Conservation (phyloP, 2,329 filamentous ascomycete species). For the Falciphora oryzae region DNA sequence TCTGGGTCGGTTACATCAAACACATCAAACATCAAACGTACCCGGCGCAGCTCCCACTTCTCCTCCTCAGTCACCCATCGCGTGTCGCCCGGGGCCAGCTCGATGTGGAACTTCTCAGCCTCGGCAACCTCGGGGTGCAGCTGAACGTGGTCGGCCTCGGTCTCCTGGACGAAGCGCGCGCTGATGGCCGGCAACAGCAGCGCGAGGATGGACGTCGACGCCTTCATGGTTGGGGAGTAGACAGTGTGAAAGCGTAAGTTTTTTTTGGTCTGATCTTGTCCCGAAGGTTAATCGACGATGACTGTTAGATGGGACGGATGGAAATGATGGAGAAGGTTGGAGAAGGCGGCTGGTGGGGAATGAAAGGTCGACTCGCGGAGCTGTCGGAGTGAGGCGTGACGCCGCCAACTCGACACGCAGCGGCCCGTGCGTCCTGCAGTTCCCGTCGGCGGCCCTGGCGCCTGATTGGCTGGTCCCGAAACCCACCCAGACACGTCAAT, state of each 20-base stretch:
- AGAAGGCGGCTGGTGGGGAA: neutral
- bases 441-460: no score
- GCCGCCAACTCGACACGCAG: neutral
- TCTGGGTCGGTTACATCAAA: neutral
- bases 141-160: slow-evolving; percentile 45
- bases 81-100: slow-evolving; percentile 76
- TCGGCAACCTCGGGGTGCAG: slow-evolving; percentile 35
- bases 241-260: neutral
- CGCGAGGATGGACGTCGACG: slow-evolving; percentile 46
- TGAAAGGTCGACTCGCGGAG: neutral
- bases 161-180: slow-evolving; percentile 50
- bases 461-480: neutral
- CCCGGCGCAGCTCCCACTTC: slow-evolving; percentile 85
- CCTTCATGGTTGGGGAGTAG: slow-evolving; percentile 39
- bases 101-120: slow-evolving; percentile 64
- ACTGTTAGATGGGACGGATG: neutral
- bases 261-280: no score
- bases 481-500: neutral
- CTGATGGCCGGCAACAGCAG: slow-evolving; percentile 48
- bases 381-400: neutral
- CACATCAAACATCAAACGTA: slow-evolving; percentile 45
- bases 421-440: neutral
- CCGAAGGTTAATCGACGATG: no score
- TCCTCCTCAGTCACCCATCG: slow-evolving; percentile 88
- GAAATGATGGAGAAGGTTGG: neutral